These are phyloP conservation scores for Ogataea wickerhamii DNA, from an alignment of 805 yeast genomes.

Conservation along the genomic window DNA sequence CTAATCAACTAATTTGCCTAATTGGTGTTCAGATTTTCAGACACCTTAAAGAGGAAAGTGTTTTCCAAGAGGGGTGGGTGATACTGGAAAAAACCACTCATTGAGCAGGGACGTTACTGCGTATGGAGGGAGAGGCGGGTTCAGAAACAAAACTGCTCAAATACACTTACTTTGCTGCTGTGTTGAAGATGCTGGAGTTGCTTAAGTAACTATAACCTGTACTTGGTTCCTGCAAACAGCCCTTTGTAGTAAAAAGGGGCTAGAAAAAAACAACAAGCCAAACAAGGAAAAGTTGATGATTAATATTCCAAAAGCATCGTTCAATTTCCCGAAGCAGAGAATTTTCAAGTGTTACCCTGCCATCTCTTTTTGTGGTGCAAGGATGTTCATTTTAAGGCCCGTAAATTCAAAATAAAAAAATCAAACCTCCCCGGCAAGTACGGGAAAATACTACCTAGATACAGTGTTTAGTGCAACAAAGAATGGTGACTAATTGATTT, in stretches of 20 bases:
- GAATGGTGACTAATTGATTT: no score
- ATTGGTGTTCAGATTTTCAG: conserved; percentile 9
- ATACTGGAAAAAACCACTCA: no score
- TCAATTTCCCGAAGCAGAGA: conserved; percentile 2
- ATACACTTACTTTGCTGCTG: not conserved
- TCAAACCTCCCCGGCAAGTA: not conserved
- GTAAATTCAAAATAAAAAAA: no score
- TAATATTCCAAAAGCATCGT: conserved; percentile 12
- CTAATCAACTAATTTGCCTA: conserved; percentile 28
- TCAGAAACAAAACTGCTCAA: no score
- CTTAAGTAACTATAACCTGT: no score
- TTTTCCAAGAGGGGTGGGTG: no score
- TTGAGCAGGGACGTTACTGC: no score
- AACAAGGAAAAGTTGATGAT: conserved; percentile 19
- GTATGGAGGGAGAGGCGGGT: no score
- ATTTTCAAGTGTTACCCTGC: conserved; percentile 1
- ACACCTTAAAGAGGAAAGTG: conserved; percentile 1
- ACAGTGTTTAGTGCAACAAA: no score
- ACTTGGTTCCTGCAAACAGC: conserved; percentile 5
- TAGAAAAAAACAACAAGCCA: conserved; percentile 13
- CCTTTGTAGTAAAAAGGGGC: conserved; percentile 10
- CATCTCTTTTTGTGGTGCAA: no score
- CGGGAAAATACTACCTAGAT: no score
- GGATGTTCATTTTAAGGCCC: no score
- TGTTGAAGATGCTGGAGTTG: not conserved